These are phyloP conservation scores for Mycena albidolilacea DNA, from an alignment of 768 basidiomycete species.

Conservation along the genomic window DNA sequence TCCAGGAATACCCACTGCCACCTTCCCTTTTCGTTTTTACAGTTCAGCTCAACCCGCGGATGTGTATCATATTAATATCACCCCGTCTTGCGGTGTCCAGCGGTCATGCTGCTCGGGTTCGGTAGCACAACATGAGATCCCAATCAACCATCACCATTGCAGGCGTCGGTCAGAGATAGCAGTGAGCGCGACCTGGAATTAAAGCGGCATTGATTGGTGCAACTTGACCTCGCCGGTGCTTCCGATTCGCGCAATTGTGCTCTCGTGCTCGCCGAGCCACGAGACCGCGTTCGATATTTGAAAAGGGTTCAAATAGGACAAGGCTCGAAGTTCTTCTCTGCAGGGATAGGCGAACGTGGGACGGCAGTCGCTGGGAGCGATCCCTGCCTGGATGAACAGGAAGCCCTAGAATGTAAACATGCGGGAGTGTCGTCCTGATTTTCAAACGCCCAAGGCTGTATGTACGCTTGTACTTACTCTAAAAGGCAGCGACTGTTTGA, in stretches of 20 bases:
- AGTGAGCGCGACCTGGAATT: neutral
- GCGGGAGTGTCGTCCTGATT: no score
- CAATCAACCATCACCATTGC: conserved; percentile 2
- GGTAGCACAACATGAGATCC: neutral
- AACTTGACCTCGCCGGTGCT: neutral
- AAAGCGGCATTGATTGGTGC: conserved; percentile 11
- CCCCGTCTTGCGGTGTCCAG: neutral
- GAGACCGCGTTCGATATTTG: conserved; percentile 14
- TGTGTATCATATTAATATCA: conserved; percentile 13
- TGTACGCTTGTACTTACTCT: no score
- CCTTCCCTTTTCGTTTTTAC: neutral
- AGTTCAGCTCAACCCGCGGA: conserved; percentile 21
- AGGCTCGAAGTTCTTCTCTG: no score
- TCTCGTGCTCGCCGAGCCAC: neutral
- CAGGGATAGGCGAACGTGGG: no score
- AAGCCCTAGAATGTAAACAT: neutral
- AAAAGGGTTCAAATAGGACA: no score
- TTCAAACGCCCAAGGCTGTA: no score
- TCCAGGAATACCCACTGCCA: neutral
- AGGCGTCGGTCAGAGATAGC: conserved; percentile 1
- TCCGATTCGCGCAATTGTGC: conserved; percentile 2
- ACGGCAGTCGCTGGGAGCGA: no score
- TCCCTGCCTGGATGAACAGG: neutral
- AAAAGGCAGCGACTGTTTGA: neutral
- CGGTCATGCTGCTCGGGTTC: neutral